A percentile compares a stretch with the other conserved stretches of the same genome.
These are phyloP conservation scores for Niveomyces coronatus DNA, from an alignment of 2,329 filamentous ascomycete genomes.

Conservation along the genomic window DNA sequence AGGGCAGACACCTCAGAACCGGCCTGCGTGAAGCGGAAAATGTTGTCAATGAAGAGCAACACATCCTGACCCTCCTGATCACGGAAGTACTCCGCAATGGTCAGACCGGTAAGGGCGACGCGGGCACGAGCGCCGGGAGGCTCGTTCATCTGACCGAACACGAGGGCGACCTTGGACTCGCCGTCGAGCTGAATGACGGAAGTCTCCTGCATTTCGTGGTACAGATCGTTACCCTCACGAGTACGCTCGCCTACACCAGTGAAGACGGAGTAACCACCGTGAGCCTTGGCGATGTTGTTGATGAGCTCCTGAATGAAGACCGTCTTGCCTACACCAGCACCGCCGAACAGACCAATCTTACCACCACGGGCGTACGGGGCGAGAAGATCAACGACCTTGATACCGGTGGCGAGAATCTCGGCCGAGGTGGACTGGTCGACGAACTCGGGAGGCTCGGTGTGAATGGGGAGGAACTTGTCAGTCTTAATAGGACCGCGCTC, in stretches of 20 bases:
- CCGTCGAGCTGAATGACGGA: conserved; percentile 98
- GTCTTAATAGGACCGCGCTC: conserved; percentile 97
- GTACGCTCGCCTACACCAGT: conserved; percentile 99
- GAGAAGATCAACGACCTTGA: conserved; percentile 99
- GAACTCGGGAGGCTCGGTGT: conserved; percentile 88
- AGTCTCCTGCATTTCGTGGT: conserved; percentile 99
- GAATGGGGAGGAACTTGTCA: conserved; percentile 78
- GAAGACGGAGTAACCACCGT: conserved; percentile 99
- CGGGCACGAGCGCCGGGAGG: conserved; percentile 98
- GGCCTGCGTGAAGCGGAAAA: conserved; percentile 99
- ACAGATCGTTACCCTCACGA: conserved; percentile 99
- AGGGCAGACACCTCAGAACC: conserved; percentile 99
- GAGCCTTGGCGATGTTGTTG: conserved; percentile 99
- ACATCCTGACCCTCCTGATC: conserved; percentile 78
- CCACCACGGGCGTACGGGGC: conserved; percentile 99
- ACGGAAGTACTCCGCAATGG: conserved; percentile 75
- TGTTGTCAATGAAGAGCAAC: conserved; percentile 99
- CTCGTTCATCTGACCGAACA: conserved; percentile 99
- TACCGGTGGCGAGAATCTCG: conserved; percentile 96
- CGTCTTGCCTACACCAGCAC: conserved; percentile 99
- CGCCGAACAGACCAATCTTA: conserved; percentile 99
- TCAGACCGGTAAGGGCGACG: conserved; percentile 91
- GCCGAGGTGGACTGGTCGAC: conserved; percentile 91
- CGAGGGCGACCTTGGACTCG: conserved; percentile 97
- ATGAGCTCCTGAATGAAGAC: conserved; percentile 99